A percentile compares a stretch with the other conserved stretches of the same genome.
phyloP scores from a whole-genome alignment of 1,284 basidiomycete species.

The Moesziomyces sp. region DNA sequence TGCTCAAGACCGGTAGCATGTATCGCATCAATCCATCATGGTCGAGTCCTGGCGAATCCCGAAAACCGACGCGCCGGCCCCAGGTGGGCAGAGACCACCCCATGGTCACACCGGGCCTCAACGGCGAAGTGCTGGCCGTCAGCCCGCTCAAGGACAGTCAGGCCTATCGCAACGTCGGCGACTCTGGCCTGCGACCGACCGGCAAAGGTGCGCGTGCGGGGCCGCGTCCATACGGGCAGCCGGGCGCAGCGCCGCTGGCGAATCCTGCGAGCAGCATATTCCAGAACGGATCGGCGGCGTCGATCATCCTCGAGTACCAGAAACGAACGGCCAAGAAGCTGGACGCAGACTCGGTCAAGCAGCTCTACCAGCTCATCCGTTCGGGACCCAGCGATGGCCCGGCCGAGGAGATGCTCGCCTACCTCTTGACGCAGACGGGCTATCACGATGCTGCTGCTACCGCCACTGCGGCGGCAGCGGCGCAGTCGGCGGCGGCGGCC shows the following conservation, averaged over 20 bases:
- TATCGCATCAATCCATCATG: constrained; percentile 63
- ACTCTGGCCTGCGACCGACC: constrained; percentile 17
- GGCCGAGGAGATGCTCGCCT: constrained; percentile 41
- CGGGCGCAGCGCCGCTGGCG: constrained; percentile 57
- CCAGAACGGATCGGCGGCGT: constrained; percentile 55
- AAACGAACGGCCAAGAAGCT: constrained; percentile 47
- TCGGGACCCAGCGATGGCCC: constrained; percentile 37
- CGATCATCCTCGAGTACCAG: constrained; percentile 57
- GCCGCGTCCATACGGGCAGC: constrained; percentile 56
- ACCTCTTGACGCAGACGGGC: constrained; percentile 38
- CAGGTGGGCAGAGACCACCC: constrained; percentile 59
- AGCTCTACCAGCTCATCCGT: constrained; percentile 33
- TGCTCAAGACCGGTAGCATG: constrained; percentile 61
- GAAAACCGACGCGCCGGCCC: constrained; percentile 55
- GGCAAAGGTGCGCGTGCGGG: constrained; percentile 39
- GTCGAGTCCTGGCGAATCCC: constrained; percentile 53
- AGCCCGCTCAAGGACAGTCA: constrained; percentile 56
- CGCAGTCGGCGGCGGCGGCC: constrained; percentile 25
- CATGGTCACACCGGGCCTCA: constrained; percentile 58
- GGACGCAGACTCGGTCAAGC: constrained; percentile 36
- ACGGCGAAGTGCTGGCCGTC: constrained; percentile 54
- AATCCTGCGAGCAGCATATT: constrained; percentile 63
- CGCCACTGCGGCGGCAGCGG: constrained; percentile 28
- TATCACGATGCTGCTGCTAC: constrained; percentile 49
- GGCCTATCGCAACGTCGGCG: constrained; percentile 52